phyloP scores from a whole-genome alignment of 352 stramenopile genomes.

The Blastocystis sp. region DNA sequence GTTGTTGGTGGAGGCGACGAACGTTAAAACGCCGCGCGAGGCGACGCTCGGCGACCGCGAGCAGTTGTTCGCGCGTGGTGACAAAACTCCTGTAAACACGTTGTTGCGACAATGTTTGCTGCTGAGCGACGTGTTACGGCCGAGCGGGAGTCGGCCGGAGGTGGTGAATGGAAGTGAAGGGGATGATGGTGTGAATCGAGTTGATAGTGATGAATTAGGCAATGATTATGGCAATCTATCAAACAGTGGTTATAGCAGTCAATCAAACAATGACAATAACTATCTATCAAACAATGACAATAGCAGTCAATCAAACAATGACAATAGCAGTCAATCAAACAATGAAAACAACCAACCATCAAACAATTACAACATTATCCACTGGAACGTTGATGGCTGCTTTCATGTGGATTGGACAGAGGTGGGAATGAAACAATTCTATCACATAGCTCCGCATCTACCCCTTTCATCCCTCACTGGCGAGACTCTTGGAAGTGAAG shows the following conservation, averaged over 20 bases:
- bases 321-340: too few species aligned
- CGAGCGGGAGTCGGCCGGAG: background rate
- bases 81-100: background rate
- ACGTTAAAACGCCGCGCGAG: background rate
- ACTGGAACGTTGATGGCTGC: constrained; percentile 19
- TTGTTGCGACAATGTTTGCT: background rate
- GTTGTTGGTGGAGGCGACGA: background rate
- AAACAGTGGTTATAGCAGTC: too few species aligned
- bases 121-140: background rate
- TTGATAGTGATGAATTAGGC: too few species aligned
- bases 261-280: too few species aligned
- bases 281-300: too few species aligned
- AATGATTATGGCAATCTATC: too few species aligned
- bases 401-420: constrained; percentile 20
- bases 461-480: background rate
- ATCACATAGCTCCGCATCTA: background rate
- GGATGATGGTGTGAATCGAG: too few species aligned
- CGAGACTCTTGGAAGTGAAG: background rate
- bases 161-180: background rate
- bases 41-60: background rate
- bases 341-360: too few species aligned
- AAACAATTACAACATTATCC: too few species aligned
- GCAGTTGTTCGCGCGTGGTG: background rate
- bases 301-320: too few species aligned
- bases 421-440: background rate